Evolutionary conservation across 257 asterid species (phyloP).

Genomic region (Petunia secreta): DNA sequence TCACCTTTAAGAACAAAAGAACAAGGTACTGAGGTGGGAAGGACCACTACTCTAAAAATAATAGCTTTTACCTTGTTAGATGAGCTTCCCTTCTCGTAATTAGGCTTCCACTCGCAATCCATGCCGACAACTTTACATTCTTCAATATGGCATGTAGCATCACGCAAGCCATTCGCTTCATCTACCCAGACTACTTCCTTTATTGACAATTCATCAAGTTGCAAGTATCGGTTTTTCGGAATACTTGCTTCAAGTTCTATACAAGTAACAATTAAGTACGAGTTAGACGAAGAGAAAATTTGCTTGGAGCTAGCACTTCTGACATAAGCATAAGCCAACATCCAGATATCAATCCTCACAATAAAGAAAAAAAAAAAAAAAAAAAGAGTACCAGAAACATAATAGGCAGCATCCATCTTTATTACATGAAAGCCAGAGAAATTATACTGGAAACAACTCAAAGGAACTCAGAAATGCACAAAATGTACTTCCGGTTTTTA

Average conservation of each 20-base stretch:
- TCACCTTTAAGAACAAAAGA: slow-evolving; percentile 18
- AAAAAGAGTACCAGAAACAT: slow-evolving; percentile 7
- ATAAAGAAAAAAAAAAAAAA: neutral
- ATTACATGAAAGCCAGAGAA: neutral
- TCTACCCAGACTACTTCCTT: slow-evolving; percentile 91
- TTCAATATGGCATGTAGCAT: slow-evolving; percentile 66
- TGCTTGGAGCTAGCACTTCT: slow-evolving; percentile 16
- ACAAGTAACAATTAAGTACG: slow-evolving; percentile 24
- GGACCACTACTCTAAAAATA: neutral
- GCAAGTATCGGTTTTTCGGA: slow-evolving; percentile 54
- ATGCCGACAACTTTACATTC: slow-evolving; percentile 82
- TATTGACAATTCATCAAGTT: slow-evolving; percentile 66
- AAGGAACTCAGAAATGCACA: neutral
- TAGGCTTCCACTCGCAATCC: slow-evolving; percentile 99
- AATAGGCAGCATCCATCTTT: slow-evolving; percentile 11
- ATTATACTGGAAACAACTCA: neutral
- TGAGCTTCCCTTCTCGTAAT: slow-evolving; percentile 71
- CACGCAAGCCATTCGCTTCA: slow-evolving; percentile 54
- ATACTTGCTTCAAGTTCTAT: slow-evolving; percentile 59
- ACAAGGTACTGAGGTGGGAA: neutral
- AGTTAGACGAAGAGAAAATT: neutral
- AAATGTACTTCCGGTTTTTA: neutral
- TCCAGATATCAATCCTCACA: slow-evolving; percentile 3
- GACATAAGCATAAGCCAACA: slow-evolving; percentile 19
- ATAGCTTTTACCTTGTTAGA: slow-evolving; percentile 62